phyloP scores from a whole-genome alignment of 225 moss, liverwort and hornwort species.

The Rhytidiadelphus loreus region DNA sequence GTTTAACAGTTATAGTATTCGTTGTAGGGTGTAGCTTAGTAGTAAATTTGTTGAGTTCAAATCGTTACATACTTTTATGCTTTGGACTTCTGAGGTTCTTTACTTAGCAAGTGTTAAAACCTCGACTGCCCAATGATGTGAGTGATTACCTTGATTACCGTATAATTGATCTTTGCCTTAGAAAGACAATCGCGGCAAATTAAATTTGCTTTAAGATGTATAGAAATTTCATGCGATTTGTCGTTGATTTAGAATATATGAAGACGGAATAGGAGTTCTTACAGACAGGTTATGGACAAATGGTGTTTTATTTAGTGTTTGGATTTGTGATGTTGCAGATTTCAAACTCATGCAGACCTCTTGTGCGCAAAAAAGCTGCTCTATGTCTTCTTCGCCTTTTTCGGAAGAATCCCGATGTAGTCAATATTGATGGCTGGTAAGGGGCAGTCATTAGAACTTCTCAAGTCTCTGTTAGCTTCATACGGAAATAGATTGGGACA shows the following conservation, averaged over 20 bases:
- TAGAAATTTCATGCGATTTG: not conserved
- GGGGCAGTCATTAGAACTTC: not conserved
- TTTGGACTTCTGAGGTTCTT: not conserved
- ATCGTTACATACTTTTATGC: not conserved
- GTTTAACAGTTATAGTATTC: not conserved
- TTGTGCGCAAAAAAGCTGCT: constrained; percentile 95
- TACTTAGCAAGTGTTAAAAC: not conserved
- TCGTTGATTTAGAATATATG: not conserved
- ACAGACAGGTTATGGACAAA: not conserved
- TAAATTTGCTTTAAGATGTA: not conserved
- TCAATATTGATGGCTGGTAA: constrained; percentile 95
- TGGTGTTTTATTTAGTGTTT: not conserved
- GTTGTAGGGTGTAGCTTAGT: not conserved
- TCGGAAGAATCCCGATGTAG: constrained; percentile 94
- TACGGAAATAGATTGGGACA: not conserved
- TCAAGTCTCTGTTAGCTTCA: not conserved
- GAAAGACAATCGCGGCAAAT: not conserved
- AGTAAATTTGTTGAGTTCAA: not conserved
- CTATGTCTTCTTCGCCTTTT: constrained; percentile 86
- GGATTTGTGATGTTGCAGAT: constrained; percentile 45
- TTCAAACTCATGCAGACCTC: constrained; percentile 90
- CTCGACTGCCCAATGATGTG: not conserved
- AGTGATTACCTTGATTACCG: not conserved
- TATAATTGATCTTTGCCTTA: not conserved
- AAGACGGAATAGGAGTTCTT: not conserved